A percentile compares a stretch with the other conserved stretches of the same genome.
Evolutionary conservation across 352 stramenopile genomes (phyloP).

Genomic region (Globisporangium cylindrosporum): DNA sequence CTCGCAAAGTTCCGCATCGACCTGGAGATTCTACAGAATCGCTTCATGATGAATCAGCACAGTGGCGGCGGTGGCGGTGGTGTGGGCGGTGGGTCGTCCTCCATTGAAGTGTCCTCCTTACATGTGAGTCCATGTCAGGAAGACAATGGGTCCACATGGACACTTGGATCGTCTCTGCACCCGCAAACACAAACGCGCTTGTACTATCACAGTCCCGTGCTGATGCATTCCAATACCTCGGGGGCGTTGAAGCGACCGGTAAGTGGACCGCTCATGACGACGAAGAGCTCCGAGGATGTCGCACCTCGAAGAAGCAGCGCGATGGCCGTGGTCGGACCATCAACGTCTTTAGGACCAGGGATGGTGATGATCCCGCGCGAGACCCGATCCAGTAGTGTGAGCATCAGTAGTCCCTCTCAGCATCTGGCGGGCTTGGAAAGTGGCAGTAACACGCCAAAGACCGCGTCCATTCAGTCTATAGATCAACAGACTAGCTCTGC

Average conservation of each 20-base stretch:
- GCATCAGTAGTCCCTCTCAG: not conserved
- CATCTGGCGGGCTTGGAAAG: not conserved
- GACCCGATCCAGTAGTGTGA: not conserved
- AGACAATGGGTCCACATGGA: conserved; percentile 3
- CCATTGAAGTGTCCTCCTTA: not conserved
- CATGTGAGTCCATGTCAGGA: not conserved
- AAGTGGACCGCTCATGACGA: not conserved
- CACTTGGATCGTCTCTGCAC: not conserved
- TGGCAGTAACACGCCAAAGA: not conserved
- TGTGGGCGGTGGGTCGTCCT: not conserved
- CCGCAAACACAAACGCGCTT: not conserved
- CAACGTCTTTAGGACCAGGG: not conserved
- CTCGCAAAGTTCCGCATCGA: conserved; percentile 68
- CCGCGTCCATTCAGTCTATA: not conserved
- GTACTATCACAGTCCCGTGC: not conserved
- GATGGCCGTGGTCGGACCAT: not conserved
- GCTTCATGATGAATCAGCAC: conserved; percentile 42
- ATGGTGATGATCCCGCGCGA: conserved; percentile 1
- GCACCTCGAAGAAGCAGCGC: not conserved
- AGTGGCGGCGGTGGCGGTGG: not conserved
- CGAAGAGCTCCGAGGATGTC: not conserved
- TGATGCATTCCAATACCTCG: not conserved
- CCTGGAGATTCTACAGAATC: conserved; percentile 69
- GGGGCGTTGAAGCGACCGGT: not conserved
- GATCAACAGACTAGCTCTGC: too few species aligned